These are phyloP conservation scores for Mortierella sp. DNA, from an alignment of 371 early-diverging fungal species.

Conservation along the genomic window DNA sequence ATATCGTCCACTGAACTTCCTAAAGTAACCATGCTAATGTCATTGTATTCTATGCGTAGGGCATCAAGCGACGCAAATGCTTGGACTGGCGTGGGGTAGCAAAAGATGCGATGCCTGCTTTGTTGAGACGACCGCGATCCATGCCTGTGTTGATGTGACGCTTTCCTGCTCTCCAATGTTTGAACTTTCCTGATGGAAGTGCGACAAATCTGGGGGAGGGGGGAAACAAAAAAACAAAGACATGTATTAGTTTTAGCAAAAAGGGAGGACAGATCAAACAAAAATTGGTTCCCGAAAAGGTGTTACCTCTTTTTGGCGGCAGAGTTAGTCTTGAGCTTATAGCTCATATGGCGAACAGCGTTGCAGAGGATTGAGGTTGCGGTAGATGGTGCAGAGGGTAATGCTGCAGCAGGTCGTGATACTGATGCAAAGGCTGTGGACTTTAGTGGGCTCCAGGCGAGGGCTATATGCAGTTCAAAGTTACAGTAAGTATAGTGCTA, in stretches of 20 bases:
- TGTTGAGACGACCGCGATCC: constrained; percentile 56
- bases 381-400: constrained; percentile 26
- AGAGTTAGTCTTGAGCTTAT: constrained; percentile 61
- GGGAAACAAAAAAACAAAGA: neutral
- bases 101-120: constrained; percentile 44
- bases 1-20: neutral
- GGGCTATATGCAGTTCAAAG: constrained; percentile 20
- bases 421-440: constrained; percentile 34
- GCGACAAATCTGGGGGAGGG: constrained; percentile 57
- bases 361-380: constrained; percentile 47
- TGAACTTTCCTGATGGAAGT: constrained; percentile 57
- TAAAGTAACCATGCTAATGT: neutral
- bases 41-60: constrained; percentile 44
- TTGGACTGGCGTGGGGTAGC: constrained; percentile 52
- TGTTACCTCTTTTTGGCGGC: constrained; percentile 59
- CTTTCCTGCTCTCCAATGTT: constrained; percentile 59
- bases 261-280: neutral
- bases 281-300: neutral
- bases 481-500: neutral
- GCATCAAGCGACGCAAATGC: constrained; percentile 57
- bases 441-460: constrained; percentile 55
- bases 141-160: constrained; percentile 59
- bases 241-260: neutral
- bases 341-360: constrained; percentile 54
- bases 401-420: constrained; percentile 30